Evolutionary conservation across 495 filamentous ascomycete genomes (phyloP).

Genomic region (Amniculicola lignicola): DNA sequence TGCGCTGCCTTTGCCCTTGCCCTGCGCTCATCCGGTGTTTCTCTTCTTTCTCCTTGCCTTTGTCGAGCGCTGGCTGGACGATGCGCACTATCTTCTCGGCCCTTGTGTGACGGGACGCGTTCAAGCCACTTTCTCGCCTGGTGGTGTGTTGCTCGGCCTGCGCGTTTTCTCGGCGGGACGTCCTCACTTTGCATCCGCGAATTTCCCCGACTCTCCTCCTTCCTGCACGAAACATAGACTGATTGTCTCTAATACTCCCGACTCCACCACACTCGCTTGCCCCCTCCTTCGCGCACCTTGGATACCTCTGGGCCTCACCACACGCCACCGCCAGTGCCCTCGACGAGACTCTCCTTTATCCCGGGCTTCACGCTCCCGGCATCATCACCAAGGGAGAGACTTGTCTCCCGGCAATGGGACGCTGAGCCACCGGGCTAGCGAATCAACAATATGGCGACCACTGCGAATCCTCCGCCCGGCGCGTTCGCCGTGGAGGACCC

Average conservation of each 20-base stretch:
- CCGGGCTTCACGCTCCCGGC: too few species aligned
- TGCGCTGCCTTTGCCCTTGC: slow-evolving; percentile 4
- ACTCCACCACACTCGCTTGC: slow-evolving; percentile 7
- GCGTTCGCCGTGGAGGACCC: slow-evolving; percentile 34
- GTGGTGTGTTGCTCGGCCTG: not conserved
- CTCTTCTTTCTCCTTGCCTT: slow-evolving; percentile 26
- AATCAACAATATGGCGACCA: slow-evolving; percentile 38
- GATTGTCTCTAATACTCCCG: slow-evolving; percentile 7
- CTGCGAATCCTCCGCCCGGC: slow-evolving; percentile 37
- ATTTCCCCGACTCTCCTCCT: not conserved
- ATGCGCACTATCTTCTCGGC: slow-evolving; percentile 26
- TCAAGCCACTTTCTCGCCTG: not conserved
- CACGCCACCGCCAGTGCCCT: too few species aligned
- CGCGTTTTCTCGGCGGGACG: too few species aligned
- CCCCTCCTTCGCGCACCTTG: not conserved
- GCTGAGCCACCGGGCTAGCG: slow-evolving; percentile 1
- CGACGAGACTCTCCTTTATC: too few species aligned
- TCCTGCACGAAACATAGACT: slow-evolving; percentile 11
- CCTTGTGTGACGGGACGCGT: slow-evolving; percentile 16
- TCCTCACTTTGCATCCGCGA: not conserved
- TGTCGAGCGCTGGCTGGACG: slow-evolving; percentile 24
- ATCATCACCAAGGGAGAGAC: too few species aligned
- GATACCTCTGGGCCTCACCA: too few species aligned
- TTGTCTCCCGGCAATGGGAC: slow-evolving; percentile 17
- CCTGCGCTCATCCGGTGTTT: slow-evolving; percentile 2